Base-by-base conservation (phyloP, 2,329 filamentous ascomycete species). In the Aspergillus fijiensis region DNA sequence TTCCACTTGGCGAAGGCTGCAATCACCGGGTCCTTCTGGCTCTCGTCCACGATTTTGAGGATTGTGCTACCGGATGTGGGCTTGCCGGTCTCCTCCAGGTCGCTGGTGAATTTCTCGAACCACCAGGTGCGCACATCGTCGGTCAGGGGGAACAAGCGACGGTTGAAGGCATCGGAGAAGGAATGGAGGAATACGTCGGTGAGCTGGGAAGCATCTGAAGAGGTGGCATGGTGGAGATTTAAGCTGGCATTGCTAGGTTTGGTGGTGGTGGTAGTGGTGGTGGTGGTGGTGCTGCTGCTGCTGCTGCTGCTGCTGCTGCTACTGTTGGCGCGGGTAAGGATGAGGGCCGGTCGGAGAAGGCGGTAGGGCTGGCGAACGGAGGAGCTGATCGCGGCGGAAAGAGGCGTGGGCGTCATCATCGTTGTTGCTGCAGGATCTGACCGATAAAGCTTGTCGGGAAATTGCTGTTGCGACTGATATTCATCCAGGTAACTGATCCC, bases 1-100 rank as follows among this genome's bases (percentile, higher is more conserved):
- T 45, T 47, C 61, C 61, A 63, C 5, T 52, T 29, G 4, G 61
- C 59, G 25, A 61, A 63, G 4, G 53, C 61, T 2, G 57, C 61
- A 25, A 63, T 56, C 0, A 42, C 33, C 1, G 56, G 52, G 0
- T 35, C 23, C 10, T 47, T 21, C 2, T 25, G 49, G 4, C 4
- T 42, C 1, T 29, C 55, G 11, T 27, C 52, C 9, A 61, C 59
- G 1, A 60, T 39, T n/a, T 60, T 63, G 23, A 58, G 19, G 6
- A 63, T 33, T 3, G 53, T 31, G 25, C 19, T 48, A 6, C 42
- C 10, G 1, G 53, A 33, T 29, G 25, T 2, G 10, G 21, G 5
- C 10, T 42, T 11, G 12, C 33, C 3, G 0, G 59, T 47, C 5
- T 57, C n/a, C 16, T 59, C 57, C 2, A 53, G 49, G 2, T 49